These are phyloP conservation scores for Oryza longistaminata DNA, from an alignment of 176 grass and related monocot species.

Conservation along the genomic window DNA sequence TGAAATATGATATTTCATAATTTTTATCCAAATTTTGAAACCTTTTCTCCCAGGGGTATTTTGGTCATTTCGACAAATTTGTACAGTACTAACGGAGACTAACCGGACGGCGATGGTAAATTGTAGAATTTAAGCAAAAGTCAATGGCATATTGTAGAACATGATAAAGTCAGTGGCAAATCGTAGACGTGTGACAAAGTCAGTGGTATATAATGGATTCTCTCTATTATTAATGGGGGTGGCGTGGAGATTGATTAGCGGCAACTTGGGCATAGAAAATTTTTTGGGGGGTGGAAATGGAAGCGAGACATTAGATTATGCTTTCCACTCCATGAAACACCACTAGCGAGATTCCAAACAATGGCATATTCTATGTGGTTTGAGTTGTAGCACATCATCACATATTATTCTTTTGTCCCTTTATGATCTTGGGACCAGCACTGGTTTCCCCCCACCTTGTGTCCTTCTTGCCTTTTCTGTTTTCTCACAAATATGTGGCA, in stretches of 20 bases:
- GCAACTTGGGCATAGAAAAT: constrained; percentile 25
- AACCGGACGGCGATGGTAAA: no score
- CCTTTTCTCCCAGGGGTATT: no score
- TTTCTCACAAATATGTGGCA: not conserved
- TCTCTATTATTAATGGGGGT: not conserved
- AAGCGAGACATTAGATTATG: not conserved
- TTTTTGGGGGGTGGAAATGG: not conserved
- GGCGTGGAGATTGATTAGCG: constrained; percentile 15
- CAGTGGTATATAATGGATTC: no score
- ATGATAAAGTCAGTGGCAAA: no score
- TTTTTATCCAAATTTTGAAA: no score
- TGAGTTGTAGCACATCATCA: not conserved
- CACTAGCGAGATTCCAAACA: constrained; percentile 28
- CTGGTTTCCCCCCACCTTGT: constrained; percentile 1
- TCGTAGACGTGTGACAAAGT: no score
- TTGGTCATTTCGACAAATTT: no score
- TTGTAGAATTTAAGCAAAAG: no score
- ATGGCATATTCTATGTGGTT: constrained; percentile 29
- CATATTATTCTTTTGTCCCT: constrained; percentile 18
- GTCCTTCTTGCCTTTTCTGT: not conserved
- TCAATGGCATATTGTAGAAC: no score
- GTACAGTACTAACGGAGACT: no score
- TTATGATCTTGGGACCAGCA: constrained; percentile 6
- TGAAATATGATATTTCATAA: no score
- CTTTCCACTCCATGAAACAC: constrained; percentile 6